Percentiles rank a stretch among this genome's conserved stretches.
These are phyloP conservation scores for Exophiala dermatitidis DNA, from an alignment of 2,329 filamentous ascomycete genomes.

Conservation along the genomic window DNA sequence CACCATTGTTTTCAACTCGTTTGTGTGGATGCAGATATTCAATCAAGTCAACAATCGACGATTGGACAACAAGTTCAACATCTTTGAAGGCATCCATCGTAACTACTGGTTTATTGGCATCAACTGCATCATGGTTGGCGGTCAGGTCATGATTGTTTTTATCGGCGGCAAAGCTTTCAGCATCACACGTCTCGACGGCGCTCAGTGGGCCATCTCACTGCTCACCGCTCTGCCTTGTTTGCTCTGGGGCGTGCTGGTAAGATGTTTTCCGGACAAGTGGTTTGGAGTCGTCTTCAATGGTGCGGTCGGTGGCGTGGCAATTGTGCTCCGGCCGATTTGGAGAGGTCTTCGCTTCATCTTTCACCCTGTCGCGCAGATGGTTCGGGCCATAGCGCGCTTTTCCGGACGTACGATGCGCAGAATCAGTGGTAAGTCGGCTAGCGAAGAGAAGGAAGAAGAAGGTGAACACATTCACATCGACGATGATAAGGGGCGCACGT, in stretches of 20 bases:
- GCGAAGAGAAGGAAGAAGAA: constrained; percentile 9
- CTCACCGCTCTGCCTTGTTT: constrained; percentile 78
- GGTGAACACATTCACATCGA: background rate
- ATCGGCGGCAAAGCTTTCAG: constrained; percentile 76
- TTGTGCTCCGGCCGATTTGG: constrained; percentile 41
- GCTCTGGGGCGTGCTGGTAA: constrained; percentile 71
- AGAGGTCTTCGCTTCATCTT: constrained; percentile 30
- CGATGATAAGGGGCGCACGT: constrained; percentile 11
- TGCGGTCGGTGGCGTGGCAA: constrained; percentile 48
- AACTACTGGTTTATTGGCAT: constrained; percentile 89
- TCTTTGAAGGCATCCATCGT: constrained; percentile 76
- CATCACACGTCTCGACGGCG: constrained; percentile 60
- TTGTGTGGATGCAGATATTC: constrained; percentile 99
- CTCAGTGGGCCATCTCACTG: constrained; percentile 82
- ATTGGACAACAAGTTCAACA: constrained; percentile 89
- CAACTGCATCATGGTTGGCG: constrained; percentile 77
- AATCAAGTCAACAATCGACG: constrained; percentile 97
- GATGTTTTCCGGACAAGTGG: constrained; percentile 68
- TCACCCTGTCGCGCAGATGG: constrained; percentile 29
- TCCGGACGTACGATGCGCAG: constrained; percentile 22
- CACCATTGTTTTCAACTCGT: constrained; percentile 92
- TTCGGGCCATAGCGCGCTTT: constrained; percentile 22
- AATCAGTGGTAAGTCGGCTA: constrained; percentile 15
- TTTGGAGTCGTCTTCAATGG: constrained; percentile 42
- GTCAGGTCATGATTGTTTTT: constrained; percentile 83